Percentiles rank a stretch among this genome's conserved stretches.
Evolutionary conservation across 2,329 filamentous ascomycete genomes (phyloP).

Genomic region (Capronia americana): DNA sequence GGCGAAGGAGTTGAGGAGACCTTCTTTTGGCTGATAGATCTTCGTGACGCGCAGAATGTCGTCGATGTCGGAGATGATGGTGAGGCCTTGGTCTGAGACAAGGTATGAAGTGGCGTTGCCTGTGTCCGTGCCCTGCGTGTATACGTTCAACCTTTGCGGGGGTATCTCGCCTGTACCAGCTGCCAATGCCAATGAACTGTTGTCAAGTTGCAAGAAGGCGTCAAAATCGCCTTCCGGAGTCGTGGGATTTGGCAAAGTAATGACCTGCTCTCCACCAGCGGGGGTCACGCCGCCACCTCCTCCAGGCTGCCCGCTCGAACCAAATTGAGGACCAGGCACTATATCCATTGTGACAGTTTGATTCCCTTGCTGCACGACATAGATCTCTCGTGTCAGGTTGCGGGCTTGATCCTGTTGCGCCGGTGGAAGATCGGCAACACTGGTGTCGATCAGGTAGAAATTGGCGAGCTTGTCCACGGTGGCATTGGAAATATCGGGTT

Average conservation of each 20-base stretch:
- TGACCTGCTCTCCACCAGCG: slow-evolving; percentile 66
- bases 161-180: slow-evolving; percentile 68
- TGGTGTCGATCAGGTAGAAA: slow-evolving; percentile 70
- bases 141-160: slow-evolving; percentile 73
- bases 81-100: slow-evolving; percentile 72
- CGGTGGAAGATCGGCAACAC: slow-evolving; percentile 64
- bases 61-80: slow-evolving; percentile 78
- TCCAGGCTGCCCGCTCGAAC: slow-evolving; percentile 56
- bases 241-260: slow-evolving; percentile 70
- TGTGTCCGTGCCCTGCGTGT: slow-evolving; percentile 66
- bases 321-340: slow-evolving; percentile 63
- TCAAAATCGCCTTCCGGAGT: slow-evolving; percentile 75
- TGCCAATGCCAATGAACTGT: slow-evolving; percentile 62
- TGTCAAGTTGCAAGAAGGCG: slow-evolving; percentile 68
- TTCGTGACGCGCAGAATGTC: slow-evolving; percentile 82
- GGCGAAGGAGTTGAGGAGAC: slow-evolving; percentile 77
- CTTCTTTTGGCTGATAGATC: slow-evolving; percentile 77
- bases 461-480: slow-evolving; percentile 74
- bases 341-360: slow-evolving; percentile 69
- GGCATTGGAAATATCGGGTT: slow-evolving; percentile 69
- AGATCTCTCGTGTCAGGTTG: slow-evolving; percentile 75
- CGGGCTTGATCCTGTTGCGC: slow-evolving; percentile 70
- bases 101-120: slow-evolving; percentile 80
- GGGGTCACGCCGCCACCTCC: slow-evolving; percentile 60
- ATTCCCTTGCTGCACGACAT: slow-evolving; percentile 73